Percentiles rank a stretch among this genome's conserved stretches.
These are phyloP conservation scores for Podospora australis DNA, from an alignment of 495 filamentous ascomycete species.

Conservation along the genomic window DNA sequence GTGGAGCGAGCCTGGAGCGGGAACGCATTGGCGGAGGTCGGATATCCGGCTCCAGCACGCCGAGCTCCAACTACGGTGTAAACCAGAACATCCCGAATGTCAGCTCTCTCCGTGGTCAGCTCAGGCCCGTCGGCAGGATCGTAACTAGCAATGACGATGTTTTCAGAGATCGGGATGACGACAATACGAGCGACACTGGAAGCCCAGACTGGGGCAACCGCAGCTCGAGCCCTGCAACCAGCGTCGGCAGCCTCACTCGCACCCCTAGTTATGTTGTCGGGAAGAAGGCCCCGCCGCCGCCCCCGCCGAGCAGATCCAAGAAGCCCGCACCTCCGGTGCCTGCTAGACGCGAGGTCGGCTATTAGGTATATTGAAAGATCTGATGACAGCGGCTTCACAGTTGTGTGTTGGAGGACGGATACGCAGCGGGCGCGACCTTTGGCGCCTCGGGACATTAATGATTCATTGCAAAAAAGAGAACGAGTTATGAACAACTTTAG, in stretches of 20 bases:
- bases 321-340: conserved; percentile 66
- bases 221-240: conserved; percentile 57
- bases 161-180: conserved; percentile 59
- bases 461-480: not conserved
- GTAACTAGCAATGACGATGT: conserved; percentile 45
- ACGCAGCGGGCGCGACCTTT: too few species aligned
- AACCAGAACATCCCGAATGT: conserved; percentile 26
- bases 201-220: conserved; percentile 56
- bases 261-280: conserved; percentile 43
- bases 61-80: conserved; percentile 25
- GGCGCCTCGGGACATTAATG: not conserved
- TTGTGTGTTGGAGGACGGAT: too few species aligned
- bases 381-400: not conserved
- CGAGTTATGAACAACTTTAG: not conserved
- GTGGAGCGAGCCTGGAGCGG: conserved; percentile 22
- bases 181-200: conserved; percentile 50
- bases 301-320: conserved; percentile 73
- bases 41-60: conserved; percentile 17
- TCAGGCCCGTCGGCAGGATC: conserved; percentile 36
- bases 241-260: conserved; percentile 53
- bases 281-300: conserved; percentile 66
- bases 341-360: conserved; percentile 31
- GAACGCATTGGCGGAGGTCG: conserved; percentile 17
- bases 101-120: conserved; percentile 33
- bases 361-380: conserved; percentile 15